These are phyloP conservation scores for Blastomyces silverae DNA, from an alignment of 2,329 filamentous ascomycete species.

Conservation along the genomic window DNA sequence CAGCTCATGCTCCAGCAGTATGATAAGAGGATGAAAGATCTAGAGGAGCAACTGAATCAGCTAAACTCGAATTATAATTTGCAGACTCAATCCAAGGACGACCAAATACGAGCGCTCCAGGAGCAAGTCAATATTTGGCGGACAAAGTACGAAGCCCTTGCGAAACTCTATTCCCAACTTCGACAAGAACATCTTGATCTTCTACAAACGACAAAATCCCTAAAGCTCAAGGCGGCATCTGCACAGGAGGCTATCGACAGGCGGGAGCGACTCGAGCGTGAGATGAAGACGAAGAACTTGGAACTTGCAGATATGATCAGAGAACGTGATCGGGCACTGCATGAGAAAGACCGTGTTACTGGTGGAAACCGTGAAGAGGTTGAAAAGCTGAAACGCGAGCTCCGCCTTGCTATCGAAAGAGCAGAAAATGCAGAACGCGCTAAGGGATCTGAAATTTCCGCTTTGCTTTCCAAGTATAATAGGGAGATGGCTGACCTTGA, in stretches of 20 bases:
- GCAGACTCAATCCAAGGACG: slow-evolving; percentile 83
- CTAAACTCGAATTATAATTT: slow-evolving; percentile 76
- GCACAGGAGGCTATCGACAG: slow-evolving; percentile 94
- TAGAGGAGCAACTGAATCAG: slow-evolving; percentile 79
- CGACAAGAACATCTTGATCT: slow-evolving; percentile 92
- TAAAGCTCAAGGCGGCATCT: slow-evolving; percentile 92
- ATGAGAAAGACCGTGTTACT: slow-evolving; percentile 81
- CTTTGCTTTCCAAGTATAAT: slow-evolving; percentile 93
- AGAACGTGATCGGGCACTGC: slow-evolving; percentile 84
- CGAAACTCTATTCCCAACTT: slow-evolving; percentile 94
- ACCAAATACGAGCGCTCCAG: slow-evolving; percentile 85
- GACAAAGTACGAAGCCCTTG: slow-evolving; percentile 90
- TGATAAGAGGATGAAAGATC: slow-evolving; percentile 83
- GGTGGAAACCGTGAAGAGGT: slow-evolving; percentile 88
- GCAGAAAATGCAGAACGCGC: slow-evolving; percentile 86
- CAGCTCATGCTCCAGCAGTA: slow-evolving; percentile 97
- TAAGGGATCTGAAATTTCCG: slow-evolving; percentile 91
- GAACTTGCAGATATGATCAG: slow-evolving; percentile 98
- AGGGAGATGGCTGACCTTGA: slow-evolving; percentile 95
- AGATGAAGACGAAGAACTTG: slow-evolving; percentile 99
- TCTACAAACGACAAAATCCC: slow-evolving; percentile 89
- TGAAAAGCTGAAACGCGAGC: slow-evolving; percentile 88
- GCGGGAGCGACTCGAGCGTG: slow-evolving; percentile 89
- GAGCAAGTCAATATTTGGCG: slow-evolving; percentile 98
- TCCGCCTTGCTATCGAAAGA: slow-evolving; percentile 83